A percentile compares a stretch with the other conserved stretches of the same genome.
Conservation (phyloP, 768 basidiomycete genomes). For the Trichaptum fuscoviolaceum region DNA sequence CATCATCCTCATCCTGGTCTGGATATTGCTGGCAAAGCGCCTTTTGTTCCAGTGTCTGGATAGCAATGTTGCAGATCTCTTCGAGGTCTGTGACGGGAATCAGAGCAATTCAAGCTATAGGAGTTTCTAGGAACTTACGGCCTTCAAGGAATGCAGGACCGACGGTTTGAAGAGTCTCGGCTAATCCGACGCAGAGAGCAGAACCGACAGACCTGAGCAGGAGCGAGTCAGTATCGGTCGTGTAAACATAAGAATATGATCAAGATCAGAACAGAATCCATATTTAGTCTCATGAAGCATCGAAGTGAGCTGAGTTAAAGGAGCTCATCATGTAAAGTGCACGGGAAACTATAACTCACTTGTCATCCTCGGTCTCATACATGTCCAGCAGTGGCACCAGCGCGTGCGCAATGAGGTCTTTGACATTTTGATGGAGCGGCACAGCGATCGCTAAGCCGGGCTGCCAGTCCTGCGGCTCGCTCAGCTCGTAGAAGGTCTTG, state of each 20-base stretch:
- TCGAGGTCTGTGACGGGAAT: conserved; percentile 52
- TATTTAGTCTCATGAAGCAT: conserved; percentile 56
- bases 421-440: conserved; percentile 63
- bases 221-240: conserved; percentile 19
- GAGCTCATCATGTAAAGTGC: conserved; percentile 40
- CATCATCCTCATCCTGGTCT: conserved; percentile 83
- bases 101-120: conserved; percentile 10
- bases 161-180: conserved; percentile 87
- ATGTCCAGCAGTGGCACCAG: conserved; percentile 75
- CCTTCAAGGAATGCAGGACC: conserved; percentile 82
- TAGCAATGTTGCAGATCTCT: conserved; percentile 70
- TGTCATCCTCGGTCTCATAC: conserved; percentile 94
- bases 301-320: conserved; percentile 76
- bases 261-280: conserved; percentile 29
- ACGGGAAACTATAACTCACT: conserved; percentile 53
- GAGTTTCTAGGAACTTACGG: conserved; percentile 41
- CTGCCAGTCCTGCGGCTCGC: conserved; percentile 76
- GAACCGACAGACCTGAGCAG: conserved; percentile 74
- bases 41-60: conserved; percentile 88
- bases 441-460: conserved; percentile 61
- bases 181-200: conserved; percentile 79
- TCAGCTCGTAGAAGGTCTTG: conserved; percentile 86
- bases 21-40: conserved; percentile 96
- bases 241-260: conserved; percentile 14
- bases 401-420: conserved; percentile 71